Evolutionary conservation across 495 filamentous ascomycete genomes (phyloP).

Genomic region (Aspergillus incahuasiensis): DNA sequence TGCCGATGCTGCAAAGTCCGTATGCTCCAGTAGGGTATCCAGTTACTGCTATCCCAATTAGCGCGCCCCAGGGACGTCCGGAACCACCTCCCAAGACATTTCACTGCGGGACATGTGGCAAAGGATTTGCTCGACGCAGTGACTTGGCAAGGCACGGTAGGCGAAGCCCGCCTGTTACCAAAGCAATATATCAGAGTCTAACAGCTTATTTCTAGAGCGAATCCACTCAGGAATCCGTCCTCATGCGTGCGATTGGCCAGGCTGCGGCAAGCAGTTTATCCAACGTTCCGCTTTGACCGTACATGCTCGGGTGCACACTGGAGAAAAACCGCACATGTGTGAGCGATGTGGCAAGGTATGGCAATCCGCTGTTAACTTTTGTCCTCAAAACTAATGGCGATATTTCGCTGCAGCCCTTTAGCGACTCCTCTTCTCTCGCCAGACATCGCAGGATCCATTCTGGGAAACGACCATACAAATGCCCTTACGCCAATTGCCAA

Average conservation of each 20-base stretch:
- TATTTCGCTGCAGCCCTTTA: slow-evolving; percentile 70
- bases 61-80: slow-evolving; percentile 38
- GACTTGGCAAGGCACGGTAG: slow-evolving; percentile 93
- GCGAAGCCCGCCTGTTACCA: slow-evolving; percentile 16
- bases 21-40: slow-evolving; percentile 42
- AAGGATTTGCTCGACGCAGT: slow-evolving; percentile 90
- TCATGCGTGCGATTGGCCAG: slow-evolving; percentile 86
- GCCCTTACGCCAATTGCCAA: slow-evolving; percentile 94
- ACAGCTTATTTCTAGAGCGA: slow-evolving; percentile 61
- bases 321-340: slow-evolving; percentile 97
- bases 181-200: background rate
- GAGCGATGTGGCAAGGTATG: slow-evolving; percentile 92
- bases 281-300: slow-evolving; percentile 97
- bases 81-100: slow-evolving; percentile 72
- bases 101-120: slow-evolving; percentile 84
- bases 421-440: slow-evolving; percentile 92
- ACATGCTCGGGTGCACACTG: slow-evolving; percentile 90
- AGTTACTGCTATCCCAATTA: slow-evolving; percentile 32
- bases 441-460: slow-evolving; percentile 93
- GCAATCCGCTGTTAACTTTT: background rate
- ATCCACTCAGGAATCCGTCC: slow-evolving; percentile 92
- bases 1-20: slow-evolving; percentile 53
- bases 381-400: background rate
- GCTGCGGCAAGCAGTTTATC: slow-evolving; percentile 94
- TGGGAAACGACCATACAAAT: slow-evolving; percentile 94